Evolutionary conservation across 2,329 filamentous ascomycete species (phyloP).

Genomic region (Chrysoporthe austroafricana): DNA sequence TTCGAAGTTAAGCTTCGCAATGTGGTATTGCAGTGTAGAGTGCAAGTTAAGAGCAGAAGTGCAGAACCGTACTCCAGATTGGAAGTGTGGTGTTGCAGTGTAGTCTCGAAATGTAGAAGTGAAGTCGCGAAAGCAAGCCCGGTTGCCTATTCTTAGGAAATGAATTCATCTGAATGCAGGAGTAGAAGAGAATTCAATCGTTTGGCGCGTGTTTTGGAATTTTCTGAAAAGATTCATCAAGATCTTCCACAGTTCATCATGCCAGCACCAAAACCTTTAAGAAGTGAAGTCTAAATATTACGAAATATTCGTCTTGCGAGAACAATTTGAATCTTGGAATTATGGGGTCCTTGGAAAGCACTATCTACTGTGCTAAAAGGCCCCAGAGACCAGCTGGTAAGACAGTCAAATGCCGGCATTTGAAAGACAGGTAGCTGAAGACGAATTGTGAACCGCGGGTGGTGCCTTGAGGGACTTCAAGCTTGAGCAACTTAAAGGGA

Average conservation of each 20-base stretch:
- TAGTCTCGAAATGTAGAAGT: too few species aligned
- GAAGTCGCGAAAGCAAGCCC: too few species aligned
- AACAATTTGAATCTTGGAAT: background rate
- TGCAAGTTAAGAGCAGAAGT: too few species aligned
- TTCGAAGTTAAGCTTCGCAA: too few species aligned
- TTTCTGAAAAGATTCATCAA: background rate
- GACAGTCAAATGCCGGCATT: too few species aligned
- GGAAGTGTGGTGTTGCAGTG: too few species aligned
- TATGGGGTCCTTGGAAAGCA: background rate
- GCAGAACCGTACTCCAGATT: too few species aligned
- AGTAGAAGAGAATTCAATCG: background rate
- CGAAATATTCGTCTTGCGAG: background rate
- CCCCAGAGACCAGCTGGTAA: background rate
- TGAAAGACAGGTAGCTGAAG: background rate
- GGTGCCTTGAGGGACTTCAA: background rate
- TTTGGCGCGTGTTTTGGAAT: background rate
- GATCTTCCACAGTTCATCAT: background rate
- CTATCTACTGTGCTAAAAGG: background rate
- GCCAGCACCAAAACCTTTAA: background rate
- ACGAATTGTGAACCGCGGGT: background rate
- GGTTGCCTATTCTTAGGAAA: too few species aligned
- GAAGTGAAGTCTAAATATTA: background rate
- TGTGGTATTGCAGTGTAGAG: too few species aligned
- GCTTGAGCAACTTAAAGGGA: background rate
- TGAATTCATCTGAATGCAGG: background rate